Percentiles rank a stretch among this genome's conserved stretches.
Conservation (phyloP, 306 rosid species). For the Quercus ilex region DNA sequence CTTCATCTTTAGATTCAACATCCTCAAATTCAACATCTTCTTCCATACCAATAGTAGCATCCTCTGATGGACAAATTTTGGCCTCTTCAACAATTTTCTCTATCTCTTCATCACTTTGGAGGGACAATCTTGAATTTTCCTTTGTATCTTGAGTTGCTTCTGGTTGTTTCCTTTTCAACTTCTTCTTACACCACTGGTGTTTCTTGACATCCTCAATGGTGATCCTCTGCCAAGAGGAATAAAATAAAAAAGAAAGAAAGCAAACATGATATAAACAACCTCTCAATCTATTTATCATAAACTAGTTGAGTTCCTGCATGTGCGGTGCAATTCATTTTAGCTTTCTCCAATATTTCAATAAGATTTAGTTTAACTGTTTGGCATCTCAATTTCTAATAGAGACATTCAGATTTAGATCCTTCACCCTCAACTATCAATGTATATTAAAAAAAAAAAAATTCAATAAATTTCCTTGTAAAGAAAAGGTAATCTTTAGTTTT, state of each 20-base stretch:
- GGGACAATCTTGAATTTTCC: slow-evolving; percentile 75
- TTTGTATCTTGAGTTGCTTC: slow-evolving; percentile 71
- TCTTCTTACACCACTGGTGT: slow-evolving; percentile 75
- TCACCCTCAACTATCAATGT: too few species aligned
- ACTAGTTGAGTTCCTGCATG: too few species aligned
- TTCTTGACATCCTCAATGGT: slow-evolving; percentile 73
- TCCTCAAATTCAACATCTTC: slow-evolving; percentile 56
- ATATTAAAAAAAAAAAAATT: too few species aligned
- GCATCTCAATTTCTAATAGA: too few species aligned
- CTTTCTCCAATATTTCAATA: too few species aligned
- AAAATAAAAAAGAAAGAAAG: neutral
- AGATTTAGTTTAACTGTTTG: too few species aligned
- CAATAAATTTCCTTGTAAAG: too few species aligned
- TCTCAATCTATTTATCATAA: neutral
- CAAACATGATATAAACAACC: slow-evolving; percentile 12
- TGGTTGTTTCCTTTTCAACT: slow-evolving; percentile 74
- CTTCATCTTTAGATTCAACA: slow-evolving; percentile 4
- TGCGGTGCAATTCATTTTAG: too few species aligned
- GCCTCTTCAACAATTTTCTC: slow-evolving; percentile 78
- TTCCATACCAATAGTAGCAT: slow-evolving; percentile 41
- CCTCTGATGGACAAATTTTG: slow-evolving; percentile 40
- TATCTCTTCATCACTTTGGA: slow-evolving; percentile 64
- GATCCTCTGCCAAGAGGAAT: slow-evolving; percentile 45
- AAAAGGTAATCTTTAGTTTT: too few species aligned
- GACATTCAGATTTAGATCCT: too few species aligned